Evolutionary conservation across 2,329 filamentous ascomycete species (phyloP).

Genomic region (Phialocephala sp.): DNA sequence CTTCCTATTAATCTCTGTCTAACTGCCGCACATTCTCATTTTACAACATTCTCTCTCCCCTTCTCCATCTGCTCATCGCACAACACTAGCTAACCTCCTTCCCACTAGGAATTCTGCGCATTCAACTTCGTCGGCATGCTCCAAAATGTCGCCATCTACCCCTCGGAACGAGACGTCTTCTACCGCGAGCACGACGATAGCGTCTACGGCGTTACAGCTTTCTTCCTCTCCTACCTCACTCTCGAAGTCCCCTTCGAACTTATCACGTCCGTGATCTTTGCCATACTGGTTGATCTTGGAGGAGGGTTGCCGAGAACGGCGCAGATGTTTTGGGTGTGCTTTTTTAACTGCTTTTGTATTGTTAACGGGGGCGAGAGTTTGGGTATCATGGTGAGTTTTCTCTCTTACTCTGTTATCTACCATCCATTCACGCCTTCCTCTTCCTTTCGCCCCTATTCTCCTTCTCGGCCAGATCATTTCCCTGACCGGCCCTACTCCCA

Average conservation of each 20-base stretch:
- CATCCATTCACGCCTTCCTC: neutral
- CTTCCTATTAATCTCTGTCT: neutral
- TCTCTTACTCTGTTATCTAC: neutral
- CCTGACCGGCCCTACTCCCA: no score
- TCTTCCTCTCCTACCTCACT: constrained; percentile 72
- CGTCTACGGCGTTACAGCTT: constrained; percentile 73
- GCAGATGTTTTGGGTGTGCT: constrained; percentile 69
- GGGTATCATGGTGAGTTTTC: constrained; percentile 63
- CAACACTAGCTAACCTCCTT: neutral
- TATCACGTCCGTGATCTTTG: constrained; percentile 67
- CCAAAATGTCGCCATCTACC: constrained; percentile 78
- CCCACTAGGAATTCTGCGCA: constrained; percentile 69
- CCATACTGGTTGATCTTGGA: constrained; percentile 66
- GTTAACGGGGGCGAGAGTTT: constrained; percentile 77
- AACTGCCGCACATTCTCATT: neutral
- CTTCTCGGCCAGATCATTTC: neutral
- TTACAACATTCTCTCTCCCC: neutral
- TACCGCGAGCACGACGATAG: constrained; percentile 78
- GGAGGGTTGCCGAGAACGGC: constrained; percentile 67
- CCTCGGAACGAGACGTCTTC: constrained; percentile 74
- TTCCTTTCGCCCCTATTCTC: no score
- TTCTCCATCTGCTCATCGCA: neutral
- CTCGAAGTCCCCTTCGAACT: constrained; percentile 77
- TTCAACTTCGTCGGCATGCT: constrained; percentile 81
- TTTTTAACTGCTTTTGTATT: constrained; percentile 74